Base-by-base conservation (phyloP, 75 land plant species). In the Pinus taeda region DNA sequence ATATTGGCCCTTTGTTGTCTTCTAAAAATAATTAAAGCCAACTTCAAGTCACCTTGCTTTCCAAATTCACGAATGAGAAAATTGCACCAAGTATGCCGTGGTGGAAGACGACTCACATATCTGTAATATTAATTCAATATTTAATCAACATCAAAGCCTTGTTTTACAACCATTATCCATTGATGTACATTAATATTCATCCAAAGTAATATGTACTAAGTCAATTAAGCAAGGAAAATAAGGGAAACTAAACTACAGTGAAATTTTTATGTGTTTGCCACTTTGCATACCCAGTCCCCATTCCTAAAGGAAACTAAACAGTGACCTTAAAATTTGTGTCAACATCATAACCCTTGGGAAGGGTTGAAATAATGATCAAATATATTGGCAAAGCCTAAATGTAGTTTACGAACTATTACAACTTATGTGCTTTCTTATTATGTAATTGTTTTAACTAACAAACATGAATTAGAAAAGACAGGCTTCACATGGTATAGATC, bases 21-120 rank as follows among this genome's bases (percentile, higher is more conserved):
- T 73, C 83, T 83, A 85, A 88, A 90, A 75, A 83, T 91, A 74
- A 39, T 79, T 71, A 88, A 80, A 60, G 94, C 90, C 72, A 89
- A 86, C 39, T 15, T 64, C 76, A 94, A 71, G 71, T 94, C 93
- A 67, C 83, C 26, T 65, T 81, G 88, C 85, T 88, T 89, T 57
- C 95, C 88, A 84, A 89, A 94, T 78, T 94, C 90, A 14, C 81
- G 79, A 22, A 94, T 85, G 24, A 87, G 85, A 24, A 77, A 66
- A 81, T 87, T 85, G 78, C 81, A 84, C 66, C 88, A 61, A 74
- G 85, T 78, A 29, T 83, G 78, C 18, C 81, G 77, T 76, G 76
- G 82, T 18, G 93, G 86, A 60, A 87, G 75, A 45, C 85, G 69
- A 60, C 76, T 57, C 33, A 85, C 97, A 83, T 88, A 92, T 76